Conservation (phyloP, 768 basidiomycete genomes). For the Pleurotus giganteus region DNA sequence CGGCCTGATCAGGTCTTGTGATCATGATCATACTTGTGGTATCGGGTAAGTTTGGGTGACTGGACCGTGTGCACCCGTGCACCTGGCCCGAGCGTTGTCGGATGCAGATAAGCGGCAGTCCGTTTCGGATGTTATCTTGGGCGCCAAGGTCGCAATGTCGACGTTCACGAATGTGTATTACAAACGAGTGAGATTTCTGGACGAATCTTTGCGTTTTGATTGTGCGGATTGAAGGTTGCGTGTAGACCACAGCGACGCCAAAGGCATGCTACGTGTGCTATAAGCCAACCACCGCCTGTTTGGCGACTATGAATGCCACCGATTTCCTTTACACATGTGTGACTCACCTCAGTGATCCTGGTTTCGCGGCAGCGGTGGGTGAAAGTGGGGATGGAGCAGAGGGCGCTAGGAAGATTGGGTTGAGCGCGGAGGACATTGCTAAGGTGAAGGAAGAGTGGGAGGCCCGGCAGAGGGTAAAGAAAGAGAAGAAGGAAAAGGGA, state of each 20-base stretch:
- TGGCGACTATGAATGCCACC: conserved; percentile 77
- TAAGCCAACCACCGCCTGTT: conserved; percentile 78
- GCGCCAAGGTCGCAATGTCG: conserved; percentile 43
- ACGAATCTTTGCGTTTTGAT: background rate
- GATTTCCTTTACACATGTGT: conserved; percentile 89
- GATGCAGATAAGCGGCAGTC: background rate
- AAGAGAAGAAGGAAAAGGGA: conserved; percentile 52
- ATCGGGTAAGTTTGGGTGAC: background rate
- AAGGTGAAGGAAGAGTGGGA: conserved; percentile 82
- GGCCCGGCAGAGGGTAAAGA: conserved; percentile 62
- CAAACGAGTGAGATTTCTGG: conserved; percentile 63
- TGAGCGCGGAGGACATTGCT: conserved; percentile 71
- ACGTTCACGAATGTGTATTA: conserved; percentile 86
- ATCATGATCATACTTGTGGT: conserved; percentile 8
- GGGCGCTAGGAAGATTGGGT: conserved; percentile 34
- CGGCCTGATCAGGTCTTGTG: conserved; percentile 6
- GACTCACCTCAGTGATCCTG: conserved; percentile 75
- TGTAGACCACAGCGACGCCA: conserved; percentile 73
- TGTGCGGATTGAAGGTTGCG: conserved; percentile 1
- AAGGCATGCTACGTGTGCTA: conserved; percentile 79
- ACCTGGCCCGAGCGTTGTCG: too few relatives aligned
- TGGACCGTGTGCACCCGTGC: background rate
- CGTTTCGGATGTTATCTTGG: background rate
- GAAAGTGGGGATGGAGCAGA: conserved; percentile 30
- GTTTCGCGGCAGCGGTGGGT: conserved; percentile 60